These are phyloP conservation scores for Beauveria scarabaeidicola DNA, from an alignment of 2,329 filamentous ascomycete species.

Conservation along the genomic window DNA sequence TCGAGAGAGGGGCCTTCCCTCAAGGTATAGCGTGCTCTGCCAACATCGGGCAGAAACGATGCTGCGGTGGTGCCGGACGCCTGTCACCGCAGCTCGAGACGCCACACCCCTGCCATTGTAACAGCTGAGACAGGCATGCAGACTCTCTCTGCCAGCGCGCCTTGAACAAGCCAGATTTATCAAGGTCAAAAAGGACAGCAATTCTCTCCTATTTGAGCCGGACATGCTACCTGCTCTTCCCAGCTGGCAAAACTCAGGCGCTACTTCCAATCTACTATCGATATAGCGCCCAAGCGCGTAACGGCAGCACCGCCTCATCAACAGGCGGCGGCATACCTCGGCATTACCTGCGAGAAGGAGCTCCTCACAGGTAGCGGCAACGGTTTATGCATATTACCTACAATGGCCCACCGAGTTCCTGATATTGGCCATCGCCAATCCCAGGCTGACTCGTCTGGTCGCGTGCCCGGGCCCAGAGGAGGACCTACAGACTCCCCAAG, in stretches of 20 bases:
- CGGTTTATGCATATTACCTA: neutral
- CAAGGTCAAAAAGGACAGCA: neutral
- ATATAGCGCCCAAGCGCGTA: neutral
- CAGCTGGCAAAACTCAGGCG: neutral
- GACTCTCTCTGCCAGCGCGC: neutral
- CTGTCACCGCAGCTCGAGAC: slow-evolving; percentile 3
- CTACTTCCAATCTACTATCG: neutral
- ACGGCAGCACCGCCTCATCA: neutral
- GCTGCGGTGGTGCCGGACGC: neutral
- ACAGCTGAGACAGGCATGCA: slow-evolving; percentile 4
- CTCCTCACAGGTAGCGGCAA: neutral
- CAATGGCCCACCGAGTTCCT: slow-evolving; percentile 5
- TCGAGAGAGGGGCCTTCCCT: neutral
- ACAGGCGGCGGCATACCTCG: neutral
- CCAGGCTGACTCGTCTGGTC: neutral
- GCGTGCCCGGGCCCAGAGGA: neutral
- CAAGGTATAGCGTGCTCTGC: neutral
- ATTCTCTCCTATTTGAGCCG: neutral
- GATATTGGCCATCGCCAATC: neutral
- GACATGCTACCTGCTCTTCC: neutral
- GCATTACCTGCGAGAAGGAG: slow-evolving; percentile 2
- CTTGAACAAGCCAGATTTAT: neutral
- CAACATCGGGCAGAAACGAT: neutral
- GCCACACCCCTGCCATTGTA: slow-evolving; percentile 8
- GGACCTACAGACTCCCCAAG: neutral